Evolutionary conservation across 75 land plant species (phyloP), one percentile per base, ranked within the genome.

Genomic region (Adiantum capillusveneris): DNA sequence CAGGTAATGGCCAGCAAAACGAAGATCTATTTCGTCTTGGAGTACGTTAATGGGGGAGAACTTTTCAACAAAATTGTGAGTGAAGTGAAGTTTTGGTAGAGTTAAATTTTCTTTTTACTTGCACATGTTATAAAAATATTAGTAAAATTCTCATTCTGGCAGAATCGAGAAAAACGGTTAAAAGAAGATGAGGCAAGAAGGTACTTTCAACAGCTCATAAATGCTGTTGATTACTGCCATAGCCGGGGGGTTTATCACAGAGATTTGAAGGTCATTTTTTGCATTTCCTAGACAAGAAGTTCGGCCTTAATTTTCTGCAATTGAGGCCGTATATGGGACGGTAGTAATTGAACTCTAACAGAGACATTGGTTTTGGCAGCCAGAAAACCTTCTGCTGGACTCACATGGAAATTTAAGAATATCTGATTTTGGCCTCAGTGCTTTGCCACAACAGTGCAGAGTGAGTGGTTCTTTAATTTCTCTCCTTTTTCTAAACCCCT

Each of bases 381-480:
- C 63, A 21, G 63, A 60, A 44, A 60, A 60, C 28, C 45, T 60
- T 22, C 49, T 60, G 22, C 45, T 60, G 11, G 63, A 60, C 43
- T 60, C 63, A n/a, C 21, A 21, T 42, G 63, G 63, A 24, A 60
- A 60, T 25, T 60, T 60, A 49, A 60, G 24, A 44, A 60, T 60
- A 19, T 60, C 63, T 22, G 63, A 60, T 44, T 60, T 60, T 29
- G 63, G 63, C 24, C 63, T 60, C 22, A 60, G 63, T 44, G 63
- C 63, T 13, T 29, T 60, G 25, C 49, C 63, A 41, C 63, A 44
- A 21, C 46, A 60, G 46, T 60, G 49, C 24, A 19, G 49, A 25
- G 63, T 60, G 43, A 42, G 45, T n/a, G n/a, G n/a, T n/a, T n/a
- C n/a, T n/a, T n/a, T n/a, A n/a, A n/a, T 34, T 34, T 34, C 9